phyloP scores from a whole-genome alignment of 2,329 filamentous ascomycete species.

The Fusarium hainanense region DNA sequence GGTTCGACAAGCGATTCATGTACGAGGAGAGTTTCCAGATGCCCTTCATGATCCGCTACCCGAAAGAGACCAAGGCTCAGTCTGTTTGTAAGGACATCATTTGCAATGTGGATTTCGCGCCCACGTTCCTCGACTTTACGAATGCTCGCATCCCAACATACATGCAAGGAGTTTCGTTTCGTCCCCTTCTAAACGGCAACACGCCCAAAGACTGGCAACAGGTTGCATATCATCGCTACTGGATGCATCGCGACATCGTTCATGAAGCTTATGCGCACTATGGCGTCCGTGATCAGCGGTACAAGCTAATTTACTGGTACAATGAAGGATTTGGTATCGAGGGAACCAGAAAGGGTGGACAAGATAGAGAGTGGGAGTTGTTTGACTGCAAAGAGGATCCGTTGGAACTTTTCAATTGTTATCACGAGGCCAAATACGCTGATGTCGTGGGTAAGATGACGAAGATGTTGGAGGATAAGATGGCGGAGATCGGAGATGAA shows the following conservation, averaged over 20 bases:
- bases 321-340: conserved; percentile 60
- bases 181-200: conserved; percentile 49
- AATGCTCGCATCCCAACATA: conserved; percentile 56
- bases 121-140: conserved; percentile 61
- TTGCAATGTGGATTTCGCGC: conserved; percentile 65
- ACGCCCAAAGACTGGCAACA: conserved; percentile 61
- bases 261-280: conserved; percentile 65
- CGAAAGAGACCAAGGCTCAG: conserved; percentile 53
- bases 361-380: conserved; percentile 63
- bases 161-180: conserved; percentile 64
- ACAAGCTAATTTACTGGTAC: conserved; percentile 69
- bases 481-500: conserved; percentile 63
- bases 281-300: conserved; percentile 61
- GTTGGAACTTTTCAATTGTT: conserved; percentile 61
- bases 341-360: conserved; percentile 55
- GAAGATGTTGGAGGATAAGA: conserved; percentile 58
- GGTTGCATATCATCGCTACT: conserved; percentile 65
- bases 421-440: conserved; percentile 52
- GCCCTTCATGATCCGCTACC: conserved; percentile 63
- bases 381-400: conserved; percentile 64
- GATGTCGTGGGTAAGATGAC: conserved; percentile 56
- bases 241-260: conserved; percentile 65
- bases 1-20: conserved; percentile 69
- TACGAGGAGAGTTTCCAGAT: conserved; percentile 68
- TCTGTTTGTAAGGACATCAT: conserved; percentile 60